phyloP scores from a whole-genome alignment of 164 flowering plant species.

The Taxillus chinensis region DNA sequence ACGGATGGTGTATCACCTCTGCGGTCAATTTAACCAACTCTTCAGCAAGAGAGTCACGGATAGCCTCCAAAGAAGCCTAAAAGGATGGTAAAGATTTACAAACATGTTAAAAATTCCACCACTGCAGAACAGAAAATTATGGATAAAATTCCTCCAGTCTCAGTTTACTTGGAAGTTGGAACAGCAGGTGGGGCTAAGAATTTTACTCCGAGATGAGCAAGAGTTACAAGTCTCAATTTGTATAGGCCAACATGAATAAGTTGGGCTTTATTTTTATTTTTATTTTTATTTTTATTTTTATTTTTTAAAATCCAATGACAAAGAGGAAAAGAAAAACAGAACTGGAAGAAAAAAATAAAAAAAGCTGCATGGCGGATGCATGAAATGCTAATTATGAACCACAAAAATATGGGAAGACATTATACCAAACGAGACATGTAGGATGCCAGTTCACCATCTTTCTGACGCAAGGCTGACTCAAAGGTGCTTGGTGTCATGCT shows the following conservation, averaged over 20 bases:
- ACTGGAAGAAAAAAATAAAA: background rate
- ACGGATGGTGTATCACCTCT: conserved; percentile 36
- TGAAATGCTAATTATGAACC: background rate
- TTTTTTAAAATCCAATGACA: no score
- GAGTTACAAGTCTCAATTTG: no score
- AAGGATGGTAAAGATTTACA: background rate
- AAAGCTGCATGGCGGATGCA: background rate
- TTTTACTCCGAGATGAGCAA: no score
- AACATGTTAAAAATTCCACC: background rate
- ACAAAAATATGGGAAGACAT: conserved; percentile 1
- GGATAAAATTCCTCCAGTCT: no score
- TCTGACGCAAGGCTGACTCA: conserved; percentile 88
- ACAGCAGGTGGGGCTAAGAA: no score
- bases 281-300: no score
- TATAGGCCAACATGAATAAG: no score
- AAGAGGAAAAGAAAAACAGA: no score
- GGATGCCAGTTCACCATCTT: conserved; percentile 96
- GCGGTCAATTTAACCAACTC: conserved; percentile 94
- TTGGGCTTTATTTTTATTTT: no score
- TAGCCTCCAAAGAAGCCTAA: conserved; percentile 86
- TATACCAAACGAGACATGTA: conserved; percentile 94
- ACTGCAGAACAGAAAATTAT: no score
- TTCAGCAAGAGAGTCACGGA: conserved; percentile 96
- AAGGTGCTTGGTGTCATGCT: conserved; percentile 87
- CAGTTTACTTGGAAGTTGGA: no score